Conservation (phyloP, 305 asterid species). For the Solanum hybrid region DNA sequence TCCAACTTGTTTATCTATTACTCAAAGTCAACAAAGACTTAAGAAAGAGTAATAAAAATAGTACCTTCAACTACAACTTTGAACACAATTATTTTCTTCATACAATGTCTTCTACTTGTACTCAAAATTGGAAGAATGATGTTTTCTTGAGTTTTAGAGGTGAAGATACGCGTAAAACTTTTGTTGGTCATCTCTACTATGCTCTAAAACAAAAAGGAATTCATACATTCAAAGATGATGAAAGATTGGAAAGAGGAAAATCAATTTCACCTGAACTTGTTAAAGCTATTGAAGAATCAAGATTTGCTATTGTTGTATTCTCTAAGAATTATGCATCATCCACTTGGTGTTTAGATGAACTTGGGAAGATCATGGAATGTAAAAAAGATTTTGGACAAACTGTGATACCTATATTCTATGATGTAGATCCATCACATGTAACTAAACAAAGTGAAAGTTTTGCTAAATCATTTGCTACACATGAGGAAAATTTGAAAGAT, state of each 20-base stretch:
- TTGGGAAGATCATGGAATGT: neutral
- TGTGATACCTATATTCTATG: constrained; percentile 8
- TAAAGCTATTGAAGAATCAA: constrained; percentile 12
- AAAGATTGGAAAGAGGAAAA: constrained; percentile 2
- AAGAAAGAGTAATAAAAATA: neutral
- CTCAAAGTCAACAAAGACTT: neutral
- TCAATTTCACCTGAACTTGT: constrained; percentile 1
- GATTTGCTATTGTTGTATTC: constrained; percentile 8
- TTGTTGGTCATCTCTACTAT: constrained; percentile 5
- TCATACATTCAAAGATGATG: constrained; percentile 13
- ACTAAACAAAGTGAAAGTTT: constrained; percentile 6
- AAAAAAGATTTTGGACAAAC: neutral
- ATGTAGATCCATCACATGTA: constrained; percentile 15
- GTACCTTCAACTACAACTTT: neutral
- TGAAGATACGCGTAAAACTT: constrained; percentile 10
- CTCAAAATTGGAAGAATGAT: neutral
- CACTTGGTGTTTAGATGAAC: constrained; percentile 14
- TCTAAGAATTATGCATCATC: constrained; percentile 15
- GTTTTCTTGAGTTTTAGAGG: constrained; percentile 14
- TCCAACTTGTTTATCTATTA: neutral
- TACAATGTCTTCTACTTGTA: neutral
- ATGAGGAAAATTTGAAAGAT: neutral
- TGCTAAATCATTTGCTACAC: neutral
- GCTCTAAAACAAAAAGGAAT: constrained; percentile 4
- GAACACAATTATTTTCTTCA: neutral